Base-by-base conservation (phyloP, 441 rosid genomes). In the Dalechampia spathulata region DNA sequence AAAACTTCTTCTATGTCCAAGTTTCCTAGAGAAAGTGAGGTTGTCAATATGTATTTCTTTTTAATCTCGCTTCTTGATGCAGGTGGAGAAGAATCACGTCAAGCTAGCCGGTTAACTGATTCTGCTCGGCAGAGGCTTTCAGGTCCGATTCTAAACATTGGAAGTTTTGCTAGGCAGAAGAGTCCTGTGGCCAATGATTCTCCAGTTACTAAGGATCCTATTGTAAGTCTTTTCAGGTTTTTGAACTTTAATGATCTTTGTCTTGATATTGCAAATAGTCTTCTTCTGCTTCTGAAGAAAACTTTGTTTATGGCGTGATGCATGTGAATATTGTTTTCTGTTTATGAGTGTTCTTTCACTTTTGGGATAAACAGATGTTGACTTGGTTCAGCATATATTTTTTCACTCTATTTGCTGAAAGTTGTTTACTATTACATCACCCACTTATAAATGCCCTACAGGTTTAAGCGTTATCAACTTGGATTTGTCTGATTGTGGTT, bases 81-180 rank as follows among this genome's bases (percentile, higher is more conserved):
- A 87, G 93, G 85, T 63, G 92, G 78, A 15, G 89, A 84, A 49
- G 91, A 82, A 65, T 81, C 66, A 25, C 77, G 84, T 53, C 76
- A 71, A 62, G 83, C 76, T 67, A 82, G 87, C 76, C 79, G 80
- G 61, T 68, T 80, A 46, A 74, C 64, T 56, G 96, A 84, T 69
- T 79, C 86, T 34, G 60, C 88, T 57, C 73, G 87, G 19, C 67
- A 77, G 62, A 82, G 83, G 67, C 72, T 68, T 47, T 78, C 96
- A 26, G 97, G 90, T 54, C 91, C 78, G 7, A 64, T 85, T 15
- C 48, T 70, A 46, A 78, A 68, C 72, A 58, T 81, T 62, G 90
- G 86, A 55, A 81, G 70, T 67, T 66, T 71, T 66, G 65, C 80
- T 20, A 92, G 82, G 73, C 95, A 86, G 66, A 92, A 86, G 67